These are phyloP conservation scores for Eucalyptus erythrocorys DNA, from an alignment of 345 rosid genomes.

Conservation along the genomic window DNA sequence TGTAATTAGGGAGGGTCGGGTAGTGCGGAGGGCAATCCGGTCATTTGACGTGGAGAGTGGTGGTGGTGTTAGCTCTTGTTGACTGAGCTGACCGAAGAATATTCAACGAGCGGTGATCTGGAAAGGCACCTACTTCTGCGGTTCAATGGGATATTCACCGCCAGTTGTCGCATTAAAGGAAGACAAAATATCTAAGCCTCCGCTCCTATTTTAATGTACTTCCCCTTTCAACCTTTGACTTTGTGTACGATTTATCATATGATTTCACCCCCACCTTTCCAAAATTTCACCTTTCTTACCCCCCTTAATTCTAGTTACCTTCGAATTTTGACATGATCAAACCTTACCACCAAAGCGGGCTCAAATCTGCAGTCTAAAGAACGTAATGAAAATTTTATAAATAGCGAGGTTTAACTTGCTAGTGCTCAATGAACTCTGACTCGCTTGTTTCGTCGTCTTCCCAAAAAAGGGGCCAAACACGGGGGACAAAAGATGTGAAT, in stretches of 20 bases:
- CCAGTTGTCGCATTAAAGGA: not conserved
- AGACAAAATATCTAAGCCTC: not conserved
- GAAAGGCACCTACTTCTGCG: not conserved
- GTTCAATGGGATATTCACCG: not conserved
- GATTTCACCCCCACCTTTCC: not conserved
- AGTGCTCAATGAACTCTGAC: not conserved
- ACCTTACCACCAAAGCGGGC: not conserved
- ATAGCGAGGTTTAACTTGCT: not conserved
- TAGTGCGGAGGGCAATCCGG: not conserved
- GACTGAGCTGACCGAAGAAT: not conserved
- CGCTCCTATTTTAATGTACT: not conserved
- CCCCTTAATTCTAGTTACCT: not conserved
- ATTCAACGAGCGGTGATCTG: not conserved
- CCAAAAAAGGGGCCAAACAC: not conserved
- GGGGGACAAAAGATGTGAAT: not conserved
- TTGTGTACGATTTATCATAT: not conserved
- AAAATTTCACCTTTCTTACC: not conserved
- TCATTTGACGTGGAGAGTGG: not conserved
- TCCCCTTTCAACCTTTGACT: not conserved
- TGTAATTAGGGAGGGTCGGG: not conserved
- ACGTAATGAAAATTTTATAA: not conserved
- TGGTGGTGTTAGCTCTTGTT: not conserved
- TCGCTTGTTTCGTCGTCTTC: not conserved
- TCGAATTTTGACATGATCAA: not conserved
- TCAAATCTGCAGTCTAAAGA: not conserved